A percentile compares a stretch with the other conserved stretches of the same genome.
Evolutionary conservation across 306 rosid species (phyloP).

Genomic region (Corylus avellana): DNA sequence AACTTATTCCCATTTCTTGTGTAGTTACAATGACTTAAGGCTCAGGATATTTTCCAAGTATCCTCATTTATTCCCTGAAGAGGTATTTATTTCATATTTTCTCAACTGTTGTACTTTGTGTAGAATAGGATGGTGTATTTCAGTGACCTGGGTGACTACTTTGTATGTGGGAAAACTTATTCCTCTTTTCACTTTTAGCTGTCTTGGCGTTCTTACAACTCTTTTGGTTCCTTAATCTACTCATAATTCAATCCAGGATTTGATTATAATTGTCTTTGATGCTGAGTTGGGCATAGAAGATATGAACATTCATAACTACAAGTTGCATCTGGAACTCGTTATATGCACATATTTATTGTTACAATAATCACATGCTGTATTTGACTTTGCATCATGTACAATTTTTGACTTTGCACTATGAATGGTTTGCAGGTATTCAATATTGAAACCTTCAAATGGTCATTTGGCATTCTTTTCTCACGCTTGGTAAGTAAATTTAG

Average conservation of each 20-base stretch:
- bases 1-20: conserved; percentile 22
- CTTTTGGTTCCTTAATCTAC: background rate
- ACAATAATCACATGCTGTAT: background rate
- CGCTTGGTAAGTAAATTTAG: conserved; percentile 76
- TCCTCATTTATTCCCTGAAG: conserved; percentile 86
- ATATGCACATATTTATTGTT: conserved; percentile 4
- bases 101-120: background rate
- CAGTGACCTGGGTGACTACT: background rate
- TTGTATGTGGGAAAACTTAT: background rate
- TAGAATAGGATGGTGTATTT: background rate
- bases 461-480: conserved; percentile 94
- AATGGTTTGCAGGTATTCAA: conserved; percentile 76
- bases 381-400: conserved; percentile 7
- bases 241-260: background rate
- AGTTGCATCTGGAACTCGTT: conserved; percentile 6
- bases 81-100: conserved; percentile 50
- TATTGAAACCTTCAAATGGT: conserved; percentile 91
- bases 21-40: conserved; percentile 84
- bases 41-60: conserved; percentile 87
- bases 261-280: background rate
- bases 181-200: background rate
- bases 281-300: background rate
- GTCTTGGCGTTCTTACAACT: background rate
- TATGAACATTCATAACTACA: conserved; percentile 9
- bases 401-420: conserved; percentile 14